Evolutionary conservation across 148 eudicot species (phyloP), one percentile per base, ranked within the genome.

Genomic region (Cornus florida): DNA sequence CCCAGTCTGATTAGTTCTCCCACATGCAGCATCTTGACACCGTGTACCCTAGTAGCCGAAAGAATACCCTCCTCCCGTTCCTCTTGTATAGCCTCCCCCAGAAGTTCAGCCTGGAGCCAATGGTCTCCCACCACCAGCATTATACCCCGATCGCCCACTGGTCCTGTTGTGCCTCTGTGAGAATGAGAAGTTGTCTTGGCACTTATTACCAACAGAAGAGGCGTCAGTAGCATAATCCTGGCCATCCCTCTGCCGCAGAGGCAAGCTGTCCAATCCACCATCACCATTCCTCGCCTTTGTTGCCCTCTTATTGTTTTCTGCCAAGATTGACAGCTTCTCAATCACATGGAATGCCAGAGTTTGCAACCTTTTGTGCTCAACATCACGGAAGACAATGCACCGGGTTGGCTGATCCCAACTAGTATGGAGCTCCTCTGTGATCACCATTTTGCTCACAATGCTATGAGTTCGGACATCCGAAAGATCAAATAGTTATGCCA

Each of bases 391-490:
- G 41, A 91, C 84, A 28, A 91, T 88, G 87, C 94, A 89, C 10
- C 70, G 74, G 0, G 93, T 86, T 0, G 96, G 98, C 76, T 95
- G 98, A 80, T 93, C 97, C 98, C 92, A 93, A 43, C 90, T 89
- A 0, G 97, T 97, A 41, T 87, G 90, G 9, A 95, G 89, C 87
- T 95, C 98, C 72, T 91, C 98, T 2, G 82, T 83, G 53, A 90
- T 87, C 92, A 93, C 93, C 98, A 95, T 95, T 83, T 91, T 95
- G 85, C 97, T 95, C 57, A 93, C 91, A 43, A 89, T 87, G 81
- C 93, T 77, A 76, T 89, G 96, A 5, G 91, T 87, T 76, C 85
- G 88, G 7, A 85, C 67, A 17, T 91, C 94, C 0, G 98, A 84
- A 7, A 95, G 90, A 71, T 91, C 96, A 76, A 95, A 95, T n/a